Evolutionary conservation across 2,329 filamentous ascomycete genomes (phyloP).

Genomic region (Cordyceps fumosorosea): DNA sequence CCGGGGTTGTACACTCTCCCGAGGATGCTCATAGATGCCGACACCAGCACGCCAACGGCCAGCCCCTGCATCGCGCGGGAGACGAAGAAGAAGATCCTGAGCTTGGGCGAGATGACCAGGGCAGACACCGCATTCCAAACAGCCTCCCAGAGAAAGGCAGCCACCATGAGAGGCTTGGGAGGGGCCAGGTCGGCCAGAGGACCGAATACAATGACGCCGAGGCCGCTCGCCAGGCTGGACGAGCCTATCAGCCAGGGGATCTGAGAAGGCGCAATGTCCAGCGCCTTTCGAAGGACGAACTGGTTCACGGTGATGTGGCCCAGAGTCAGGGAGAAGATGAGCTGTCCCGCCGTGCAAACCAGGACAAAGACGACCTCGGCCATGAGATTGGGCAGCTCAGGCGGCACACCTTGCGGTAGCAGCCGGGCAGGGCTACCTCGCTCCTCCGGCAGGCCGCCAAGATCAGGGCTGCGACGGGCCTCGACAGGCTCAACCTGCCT

Average conservation of each 20-base stretch:
- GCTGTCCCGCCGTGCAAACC: constrained; percentile 11
- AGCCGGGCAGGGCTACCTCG: constrained; percentile 11
- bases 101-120: constrained; percentile 3
- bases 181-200: constrained; percentile 13
- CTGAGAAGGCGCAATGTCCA: constrained; percentile 12
- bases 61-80: constrained; percentile 12
- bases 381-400: constrained; percentile 10
- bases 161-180: constrained; percentile 14
- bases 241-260: constrained; percentile 13
- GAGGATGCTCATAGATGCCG: constrained; percentile 13
- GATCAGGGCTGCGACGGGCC: not conserved
- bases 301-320: constrained; percentile 14
- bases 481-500: constrained; percentile 7
- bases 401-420: constrained; percentile 11
- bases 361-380: constrained; percentile 13
- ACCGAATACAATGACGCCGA: constrained; percentile 13
- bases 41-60: constrained; percentile 12
- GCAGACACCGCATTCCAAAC: constrained; percentile 12
- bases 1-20: constrained; percentile 13
- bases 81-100: constrained; percentile 12
- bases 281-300: constrained; percentile 6
- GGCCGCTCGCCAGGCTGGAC: constrained; percentile 12
- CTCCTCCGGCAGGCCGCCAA: constrained; percentile 4
- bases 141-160: constrained; percentile 13
- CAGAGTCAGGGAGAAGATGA: constrained; percentile 11